Percentiles rank a stretch among this genome's conserved stretches.
Evolutionary conservation across 2,329 filamentous ascomycete genomes (phyloP).

Genomic region (Pseudogymnoascus sp.): DNA sequence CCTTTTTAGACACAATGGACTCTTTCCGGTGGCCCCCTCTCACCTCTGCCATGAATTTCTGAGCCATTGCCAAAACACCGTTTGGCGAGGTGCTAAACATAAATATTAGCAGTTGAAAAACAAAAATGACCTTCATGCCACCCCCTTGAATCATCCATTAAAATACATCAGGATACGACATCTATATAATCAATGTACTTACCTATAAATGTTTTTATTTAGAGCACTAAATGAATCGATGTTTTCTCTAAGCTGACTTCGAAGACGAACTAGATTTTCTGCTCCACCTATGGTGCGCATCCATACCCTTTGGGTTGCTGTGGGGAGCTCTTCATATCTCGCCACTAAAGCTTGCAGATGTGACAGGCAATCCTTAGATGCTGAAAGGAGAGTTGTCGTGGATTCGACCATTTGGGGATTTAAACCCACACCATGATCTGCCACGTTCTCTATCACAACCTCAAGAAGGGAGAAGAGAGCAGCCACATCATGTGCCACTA

Average conservation of each 20-base stretch:
- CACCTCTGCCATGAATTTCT: neutral
- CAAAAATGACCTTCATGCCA: neutral
- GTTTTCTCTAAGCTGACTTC: neutral
- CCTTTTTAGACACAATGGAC: neutral
- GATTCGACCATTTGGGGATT: neutral
- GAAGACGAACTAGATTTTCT: neutral
- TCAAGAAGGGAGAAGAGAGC: neutral
- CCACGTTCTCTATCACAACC: neutral
- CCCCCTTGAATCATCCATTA: neutral
- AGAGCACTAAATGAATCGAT: neutral
- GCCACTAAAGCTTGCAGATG: neutral
- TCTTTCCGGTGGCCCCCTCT: neutral
- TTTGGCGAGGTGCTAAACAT: neutral
- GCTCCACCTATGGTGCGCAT: neutral
- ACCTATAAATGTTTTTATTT: neutral
- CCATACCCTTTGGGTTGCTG: neutral
- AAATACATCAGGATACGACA: neutral
- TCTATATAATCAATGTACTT: neutral
- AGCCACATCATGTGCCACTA: neutral
- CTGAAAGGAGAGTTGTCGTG: neutral
- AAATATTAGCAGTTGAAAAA: neutral
- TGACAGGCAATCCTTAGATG: neutral
- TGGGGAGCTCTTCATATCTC: neutral
- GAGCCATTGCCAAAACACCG: neutral
- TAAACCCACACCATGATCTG: neutral